Percentiles rank a stretch among this genome's conserved stretches.
These are phyloP conservation scores for Nannochloris sp. DNA, from an alignment of 139 green algal genomes.

Conservation along the genomic window DNA sequence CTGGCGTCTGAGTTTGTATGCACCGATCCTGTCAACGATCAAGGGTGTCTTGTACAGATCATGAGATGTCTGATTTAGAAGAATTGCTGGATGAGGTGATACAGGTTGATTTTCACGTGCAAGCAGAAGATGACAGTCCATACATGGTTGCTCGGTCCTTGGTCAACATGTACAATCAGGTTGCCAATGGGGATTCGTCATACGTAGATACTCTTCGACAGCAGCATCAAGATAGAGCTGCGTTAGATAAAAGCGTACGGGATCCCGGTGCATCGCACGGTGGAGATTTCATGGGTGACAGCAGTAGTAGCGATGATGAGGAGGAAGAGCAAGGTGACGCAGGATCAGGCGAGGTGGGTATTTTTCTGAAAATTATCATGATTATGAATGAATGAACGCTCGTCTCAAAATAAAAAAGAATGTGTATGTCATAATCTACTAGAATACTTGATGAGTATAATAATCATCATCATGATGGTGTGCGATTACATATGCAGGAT, in stretches of 20 bases:
- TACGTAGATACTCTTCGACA: slow-evolving; percentile 19
- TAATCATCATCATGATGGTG: too few relatives aligned
- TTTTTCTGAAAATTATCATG: neutral
- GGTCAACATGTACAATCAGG: slow-evolving; percentile 35
- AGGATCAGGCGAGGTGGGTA: neutral
- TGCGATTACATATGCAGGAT: slow-evolving; percentile 10
- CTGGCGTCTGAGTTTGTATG: neutral
- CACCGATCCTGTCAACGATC: neutral
- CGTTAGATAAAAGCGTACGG: neutral
- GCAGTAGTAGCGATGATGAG: slow-evolving; percentile 12
- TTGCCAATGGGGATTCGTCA: slow-evolving; percentile 21
- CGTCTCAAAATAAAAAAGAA: too few relatives aligned
- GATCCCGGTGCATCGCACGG: slow-evolving; percentile 2
- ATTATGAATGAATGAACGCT: too few relatives aligned
- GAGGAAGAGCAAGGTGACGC: slow-evolving; percentile 5
- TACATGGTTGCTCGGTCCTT: slow-evolving; percentile 29
- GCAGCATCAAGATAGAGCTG: slow-evolving; percentile 2
- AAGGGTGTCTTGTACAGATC: slow-evolving; percentile 12
- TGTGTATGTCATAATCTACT: too few relatives aligned
- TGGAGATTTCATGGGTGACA: slow-evolving; percentile 11
- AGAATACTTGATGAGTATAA: too few relatives aligned
- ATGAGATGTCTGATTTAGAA: slow-evolving; percentile 24
- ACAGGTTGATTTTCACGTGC: slow-evolving; percentile 32
- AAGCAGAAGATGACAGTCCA: slow-evolving; percentile 33
- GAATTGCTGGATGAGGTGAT: slow-evolving; percentile 27